Percentiles rank a stretch among this genome's conserved stretches.
Evolutionary conservation across 2,329 filamentous ascomycete species (phyloP).

Genomic region (Pestalotiopsis sp.): DNA sequence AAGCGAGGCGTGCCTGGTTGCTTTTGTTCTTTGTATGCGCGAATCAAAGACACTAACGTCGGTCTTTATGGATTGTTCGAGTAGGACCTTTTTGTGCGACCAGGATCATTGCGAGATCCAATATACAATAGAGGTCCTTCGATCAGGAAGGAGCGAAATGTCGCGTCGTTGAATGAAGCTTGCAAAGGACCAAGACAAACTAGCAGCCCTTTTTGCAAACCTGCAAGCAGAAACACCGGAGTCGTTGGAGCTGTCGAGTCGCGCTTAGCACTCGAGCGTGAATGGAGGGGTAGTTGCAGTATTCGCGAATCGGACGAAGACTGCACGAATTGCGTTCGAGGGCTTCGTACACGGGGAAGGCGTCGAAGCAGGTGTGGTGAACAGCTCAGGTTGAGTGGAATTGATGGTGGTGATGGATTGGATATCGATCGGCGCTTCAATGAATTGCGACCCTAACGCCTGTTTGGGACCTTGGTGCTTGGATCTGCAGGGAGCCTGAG

Average conservation of each 20-base stretch:
- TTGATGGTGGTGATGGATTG: not conserved
- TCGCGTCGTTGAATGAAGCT: not conserved
- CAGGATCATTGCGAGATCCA: conserved; percentile 1
- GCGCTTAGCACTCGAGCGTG: not conserved
- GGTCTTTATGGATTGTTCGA: conserved; percentile 15
- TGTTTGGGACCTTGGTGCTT: not conserved
- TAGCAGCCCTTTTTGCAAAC: not conserved
- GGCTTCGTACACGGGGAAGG: not conserved
- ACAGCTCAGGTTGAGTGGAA: not conserved
- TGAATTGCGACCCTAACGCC: not conserved
- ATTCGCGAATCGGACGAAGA: not conserved
- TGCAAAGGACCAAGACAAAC: not conserved
- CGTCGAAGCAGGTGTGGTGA: not conserved
- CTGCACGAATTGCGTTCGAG: not conserved
- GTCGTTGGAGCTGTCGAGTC: not conserved
- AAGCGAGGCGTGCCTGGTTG: not conserved
- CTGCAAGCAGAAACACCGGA: not conserved
- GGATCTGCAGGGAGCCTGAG: not conserved
- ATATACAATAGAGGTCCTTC: not conserved
- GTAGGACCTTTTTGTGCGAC: not conserved
- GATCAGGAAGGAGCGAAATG: not conserved
- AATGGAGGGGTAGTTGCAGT: not conserved
- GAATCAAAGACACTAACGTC: conserved; percentile 16
- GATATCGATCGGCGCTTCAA: not conserved
- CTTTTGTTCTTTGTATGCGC: conserved; percentile 1